phyloP scores from a whole-genome alignment of 305 asterid genomes.

The Fraxinus angustifolia region DNA sequence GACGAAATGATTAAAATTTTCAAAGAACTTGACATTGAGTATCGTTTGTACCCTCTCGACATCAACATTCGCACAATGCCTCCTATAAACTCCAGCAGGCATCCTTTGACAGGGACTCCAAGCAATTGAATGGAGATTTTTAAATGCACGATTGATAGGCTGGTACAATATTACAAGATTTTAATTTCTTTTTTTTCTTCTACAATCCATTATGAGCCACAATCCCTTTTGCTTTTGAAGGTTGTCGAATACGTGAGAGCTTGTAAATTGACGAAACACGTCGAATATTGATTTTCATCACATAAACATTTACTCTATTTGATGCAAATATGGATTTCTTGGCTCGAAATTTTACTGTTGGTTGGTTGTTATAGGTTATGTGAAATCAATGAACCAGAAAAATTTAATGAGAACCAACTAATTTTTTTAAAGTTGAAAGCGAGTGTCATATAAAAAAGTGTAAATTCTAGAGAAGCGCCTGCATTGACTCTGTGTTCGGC shows the following conservation, averaged over 20 bases:
- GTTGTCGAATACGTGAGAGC: not conserved
- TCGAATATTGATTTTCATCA: not conserved
- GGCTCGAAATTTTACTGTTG: not conserved
- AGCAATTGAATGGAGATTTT: constrained; percentile 5
- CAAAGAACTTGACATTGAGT: constrained; percentile 65
- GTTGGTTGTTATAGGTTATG: too few relatives aligned
- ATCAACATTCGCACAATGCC: constrained; percentile 64
- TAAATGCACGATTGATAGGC: not conserved
- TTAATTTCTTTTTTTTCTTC: not conserved
- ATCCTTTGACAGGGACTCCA: constrained; percentile 37
- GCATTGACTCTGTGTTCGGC: too few relatives aligned
- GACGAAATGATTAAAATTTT: constrained; percentile 58
- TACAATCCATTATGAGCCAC: not conserved
- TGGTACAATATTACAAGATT: not conserved
- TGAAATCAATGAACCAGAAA: not conserved
- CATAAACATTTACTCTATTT: not conserved
- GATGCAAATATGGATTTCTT: not conserved
- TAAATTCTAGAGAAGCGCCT: too few relatives aligned
- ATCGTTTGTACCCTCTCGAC: constrained; percentile 58
- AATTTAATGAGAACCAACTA: not conserved
- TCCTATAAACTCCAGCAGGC: constrained; percentile 32
- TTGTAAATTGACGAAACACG: not conserved
- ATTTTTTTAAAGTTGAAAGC: not conserved
- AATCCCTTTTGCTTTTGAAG: not conserved
- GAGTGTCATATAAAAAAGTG: not conserved